phyloP scores from a whole-genome alignment of 257 asterid species.

The Verbascum thapsus region DNA sequence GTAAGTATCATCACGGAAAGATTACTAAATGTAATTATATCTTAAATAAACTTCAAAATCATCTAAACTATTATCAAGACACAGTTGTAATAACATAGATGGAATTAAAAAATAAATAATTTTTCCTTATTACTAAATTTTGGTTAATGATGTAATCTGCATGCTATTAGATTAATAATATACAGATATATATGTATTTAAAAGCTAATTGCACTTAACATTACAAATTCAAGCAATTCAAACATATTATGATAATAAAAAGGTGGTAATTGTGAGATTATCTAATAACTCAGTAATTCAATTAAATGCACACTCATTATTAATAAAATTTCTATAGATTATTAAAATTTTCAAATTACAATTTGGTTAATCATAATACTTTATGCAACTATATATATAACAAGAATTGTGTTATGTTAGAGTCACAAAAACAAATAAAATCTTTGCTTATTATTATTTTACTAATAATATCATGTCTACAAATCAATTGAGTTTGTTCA shows the following conservation, averaged over 20 bases:
- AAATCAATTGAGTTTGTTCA: not conserved
- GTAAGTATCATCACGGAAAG: too few relatives aligned
- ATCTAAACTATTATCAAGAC: too few relatives aligned
- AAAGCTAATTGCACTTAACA: too few relatives aligned
- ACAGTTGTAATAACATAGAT: too few relatives aligned
- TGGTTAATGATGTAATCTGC: too few relatives aligned
- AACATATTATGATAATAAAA: not conserved
- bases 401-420: too few relatives aligned
- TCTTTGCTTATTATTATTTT: not conserved
- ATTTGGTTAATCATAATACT: not conserved
- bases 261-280: not conserved
- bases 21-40: too few relatives aligned
- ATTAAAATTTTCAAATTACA: constrained; percentile 15
- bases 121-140: too few relatives aligned
- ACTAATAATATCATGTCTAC: constrained; percentile 2
- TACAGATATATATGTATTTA: too few relatives aligned
- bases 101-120: too few relatives aligned
- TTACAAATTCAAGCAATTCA: not conserved
- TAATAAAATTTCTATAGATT: constrained; percentile 7
- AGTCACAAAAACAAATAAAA: not conserved
- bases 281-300: not conserved
- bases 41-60: too few relatives aligned
- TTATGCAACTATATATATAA: constrained; percentile 12
- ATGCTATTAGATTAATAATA: too few relatives aligned
- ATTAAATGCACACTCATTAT: constrained; percentile 1